phyloP scores from a whole-genome alignment of 108 stramenopile genomes.

The Nitzschia sp. region DNA sequence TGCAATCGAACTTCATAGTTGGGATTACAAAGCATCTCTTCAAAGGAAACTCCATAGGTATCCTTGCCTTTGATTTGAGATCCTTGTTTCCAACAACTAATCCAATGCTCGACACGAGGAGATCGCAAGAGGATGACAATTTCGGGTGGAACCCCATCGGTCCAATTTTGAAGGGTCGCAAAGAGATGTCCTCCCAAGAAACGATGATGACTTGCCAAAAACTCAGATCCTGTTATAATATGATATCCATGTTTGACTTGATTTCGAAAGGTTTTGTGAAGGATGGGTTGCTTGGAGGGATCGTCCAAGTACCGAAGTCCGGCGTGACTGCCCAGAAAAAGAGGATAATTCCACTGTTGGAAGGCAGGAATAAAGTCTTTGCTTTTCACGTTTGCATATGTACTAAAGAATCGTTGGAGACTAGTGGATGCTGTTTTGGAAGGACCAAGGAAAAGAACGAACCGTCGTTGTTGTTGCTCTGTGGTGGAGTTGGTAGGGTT shows the following conservation, averaged over 20 bases:
- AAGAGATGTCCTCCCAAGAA: background rate
- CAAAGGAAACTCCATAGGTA: background rate
- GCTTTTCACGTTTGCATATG: background rate
- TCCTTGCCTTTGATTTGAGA: background rate
- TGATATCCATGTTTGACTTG: background rate
- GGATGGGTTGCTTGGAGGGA: too few species aligned
- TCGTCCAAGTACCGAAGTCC: background rate
- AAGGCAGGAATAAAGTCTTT: background rate
- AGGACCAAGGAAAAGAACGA: conserved; percentile 2
- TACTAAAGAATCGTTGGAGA: conserved; percentile 1
- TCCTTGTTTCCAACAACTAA: conserved; percentile 9
- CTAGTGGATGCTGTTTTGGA: conserved; percentile 9
- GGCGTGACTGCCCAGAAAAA: background rate
- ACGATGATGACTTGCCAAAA: background rate
- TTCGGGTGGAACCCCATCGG: background rate
- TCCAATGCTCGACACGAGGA: background rate
- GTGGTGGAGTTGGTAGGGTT: too few species aligned
- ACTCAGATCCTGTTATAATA: background rate
- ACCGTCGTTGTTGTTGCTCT: background rate
- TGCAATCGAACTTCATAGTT: background rate
- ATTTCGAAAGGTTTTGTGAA: background rate
- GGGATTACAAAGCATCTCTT: conserved; percentile 1
- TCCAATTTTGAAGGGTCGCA: background rate
- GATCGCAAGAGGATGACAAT: background rate
- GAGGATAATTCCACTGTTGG: background rate